Evolutionary conservation across 2,329 filamentous ascomycete genomes (phyloP).

Genomic region (Ramularia collo-cygni): DNA sequence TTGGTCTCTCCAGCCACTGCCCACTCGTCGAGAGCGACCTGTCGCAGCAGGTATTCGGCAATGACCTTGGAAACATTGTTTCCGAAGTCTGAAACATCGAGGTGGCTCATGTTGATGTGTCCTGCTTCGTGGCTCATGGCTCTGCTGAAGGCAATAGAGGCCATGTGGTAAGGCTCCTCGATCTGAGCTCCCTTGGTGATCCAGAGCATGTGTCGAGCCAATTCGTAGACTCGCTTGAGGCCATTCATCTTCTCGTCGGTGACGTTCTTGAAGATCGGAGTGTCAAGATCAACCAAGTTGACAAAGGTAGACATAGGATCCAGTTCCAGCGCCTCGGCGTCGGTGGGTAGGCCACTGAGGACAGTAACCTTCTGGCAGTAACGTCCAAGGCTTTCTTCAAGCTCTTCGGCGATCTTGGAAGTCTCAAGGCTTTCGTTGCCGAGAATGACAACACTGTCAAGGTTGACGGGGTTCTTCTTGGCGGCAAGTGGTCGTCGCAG

Average conservation of each 20-base stretch:
- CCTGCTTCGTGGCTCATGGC: neutral
- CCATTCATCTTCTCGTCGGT: constrained; percentile 1
- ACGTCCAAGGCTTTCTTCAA: neutral
- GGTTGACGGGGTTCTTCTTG: neutral
- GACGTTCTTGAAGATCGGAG: constrained; percentile 6
- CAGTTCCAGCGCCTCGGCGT: neutral
- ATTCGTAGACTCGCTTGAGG: constrained; percentile 2
- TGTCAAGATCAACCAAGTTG: constrained; percentile 6
- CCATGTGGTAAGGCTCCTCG: constrained; percentile 1
- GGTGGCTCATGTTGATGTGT: neutral
- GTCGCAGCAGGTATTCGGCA: neutral
- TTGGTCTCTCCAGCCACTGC: neutral
- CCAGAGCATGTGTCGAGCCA: constrained; percentile 2
- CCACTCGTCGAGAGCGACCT: constrained; percentile 1
- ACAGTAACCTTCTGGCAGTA: neutral
- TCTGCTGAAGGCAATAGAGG: constrained; percentile 1
- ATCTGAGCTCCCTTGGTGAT: constrained; percentile 3
- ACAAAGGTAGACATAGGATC: constrained; percentile 3
- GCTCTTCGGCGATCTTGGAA: neutral
- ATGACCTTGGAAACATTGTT: neutral
- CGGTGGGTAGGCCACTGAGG: neutral
- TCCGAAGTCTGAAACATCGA: neutral
- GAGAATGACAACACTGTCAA: neutral
- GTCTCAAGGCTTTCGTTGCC: neutral
- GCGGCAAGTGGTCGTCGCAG: constrained; percentile 3